Evolutionary conservation across 352 stramenopile species (phyloP).

Genomic region (Blastocystis sp.): DNA sequence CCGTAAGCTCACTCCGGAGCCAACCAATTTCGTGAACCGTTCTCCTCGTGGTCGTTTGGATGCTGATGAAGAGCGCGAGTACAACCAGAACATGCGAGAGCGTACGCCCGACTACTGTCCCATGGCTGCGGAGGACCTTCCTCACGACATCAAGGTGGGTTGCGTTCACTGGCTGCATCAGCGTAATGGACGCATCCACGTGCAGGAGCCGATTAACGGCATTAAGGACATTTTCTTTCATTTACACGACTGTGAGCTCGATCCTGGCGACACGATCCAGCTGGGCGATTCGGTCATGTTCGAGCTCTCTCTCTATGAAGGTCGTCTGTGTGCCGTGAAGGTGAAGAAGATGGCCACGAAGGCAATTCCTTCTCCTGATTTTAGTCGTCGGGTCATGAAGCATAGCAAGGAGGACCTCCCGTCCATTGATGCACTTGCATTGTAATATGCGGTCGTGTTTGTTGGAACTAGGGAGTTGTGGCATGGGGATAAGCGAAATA

Average conservation of each 20-base stretch:
- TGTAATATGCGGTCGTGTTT: slow-evolving; percentile 12
- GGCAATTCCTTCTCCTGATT: slow-evolving; percentile 50
- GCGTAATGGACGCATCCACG: slow-evolving; percentile 26
- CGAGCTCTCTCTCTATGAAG: slow-evolving; percentile 42
- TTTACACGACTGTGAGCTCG: slow-evolving; percentile 40
- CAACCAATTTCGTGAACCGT: neutral
- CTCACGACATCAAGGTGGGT: slow-evolving; percentile 32
- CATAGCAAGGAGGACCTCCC: slow-evolving; percentile 16
- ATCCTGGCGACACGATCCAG: slow-evolving; percentile 28
- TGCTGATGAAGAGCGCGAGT: slow-evolving; percentile 33
- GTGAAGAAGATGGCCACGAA: slow-evolving; percentile 56
- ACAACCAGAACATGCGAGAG: slow-evolving; percentile 48
- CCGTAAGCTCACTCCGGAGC: slow-evolving; percentile 13
- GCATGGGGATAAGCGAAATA: no score
- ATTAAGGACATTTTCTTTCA: slow-evolving; percentile 55
- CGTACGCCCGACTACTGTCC: slow-evolving; percentile 22
- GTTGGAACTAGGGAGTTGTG: no score
- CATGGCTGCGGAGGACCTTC: neutral
- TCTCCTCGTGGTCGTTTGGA: slow-evolving; percentile 7
- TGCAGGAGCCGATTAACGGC: slow-evolving; percentile 40
- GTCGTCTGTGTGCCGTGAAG: slow-evolving; percentile 35
- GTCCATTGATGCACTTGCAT: neutral
- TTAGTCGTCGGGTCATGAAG: slow-evolving; percentile 48
- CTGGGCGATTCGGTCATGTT: slow-evolving; percentile 52
- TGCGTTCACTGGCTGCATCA: slow-evolving; percentile 29